Evolutionary conservation across 352 stramenopile species (phyloP).

Genomic region (Peronospora belbahrii): DNA sequence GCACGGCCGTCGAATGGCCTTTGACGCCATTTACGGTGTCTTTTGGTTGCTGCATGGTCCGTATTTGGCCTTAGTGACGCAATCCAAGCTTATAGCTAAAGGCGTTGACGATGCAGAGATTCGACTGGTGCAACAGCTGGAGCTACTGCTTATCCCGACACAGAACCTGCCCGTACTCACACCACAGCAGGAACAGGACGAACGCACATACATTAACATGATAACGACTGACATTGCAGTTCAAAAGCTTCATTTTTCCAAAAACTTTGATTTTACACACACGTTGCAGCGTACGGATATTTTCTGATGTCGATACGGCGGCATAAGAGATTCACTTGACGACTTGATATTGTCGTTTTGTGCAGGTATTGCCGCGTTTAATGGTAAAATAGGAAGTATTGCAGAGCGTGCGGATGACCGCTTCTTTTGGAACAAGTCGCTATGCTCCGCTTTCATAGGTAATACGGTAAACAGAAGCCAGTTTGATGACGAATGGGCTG

Average conservation of each 20-base stretch:
- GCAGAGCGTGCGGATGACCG: conserved; percentile 74
- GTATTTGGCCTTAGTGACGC: conserved; percentile 67
- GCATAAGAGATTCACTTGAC: conserved; percentile 3
- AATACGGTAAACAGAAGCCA: neutral
- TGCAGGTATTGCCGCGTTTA: conserved; percentile 46
- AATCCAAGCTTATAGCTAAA: conserved; percentile 47
- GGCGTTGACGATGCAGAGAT: conserved; percentile 50
- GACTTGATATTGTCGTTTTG: neutral
- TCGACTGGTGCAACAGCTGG: conserved; percentile 46
- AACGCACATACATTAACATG: conserved; percentile 54
- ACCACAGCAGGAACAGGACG: conserved; percentile 46
- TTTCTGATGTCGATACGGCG: neutral
- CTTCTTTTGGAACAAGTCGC: conserved; percentile 91
- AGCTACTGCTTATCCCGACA: conserved; percentile 59
- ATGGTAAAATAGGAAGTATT: conserved; percentile 43
- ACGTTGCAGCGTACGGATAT: conserved; percentile 53
- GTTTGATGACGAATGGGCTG: neutral
- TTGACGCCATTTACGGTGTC: conserved; percentile 76
- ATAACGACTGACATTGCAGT: conserved; percentile 42
- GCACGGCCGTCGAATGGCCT: conserved; percentile 64
- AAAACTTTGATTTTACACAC: conserved; percentile 73
- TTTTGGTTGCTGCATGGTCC: conserved; percentile 58
- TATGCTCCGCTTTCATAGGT: conserved; percentile 54
- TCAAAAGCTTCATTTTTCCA: conserved; percentile 67
- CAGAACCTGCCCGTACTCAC: conserved; percentile 46